Base-by-base conservation (phyloP, 169 alveolate genomes). In the Plasmodium vinckei region DNA sequence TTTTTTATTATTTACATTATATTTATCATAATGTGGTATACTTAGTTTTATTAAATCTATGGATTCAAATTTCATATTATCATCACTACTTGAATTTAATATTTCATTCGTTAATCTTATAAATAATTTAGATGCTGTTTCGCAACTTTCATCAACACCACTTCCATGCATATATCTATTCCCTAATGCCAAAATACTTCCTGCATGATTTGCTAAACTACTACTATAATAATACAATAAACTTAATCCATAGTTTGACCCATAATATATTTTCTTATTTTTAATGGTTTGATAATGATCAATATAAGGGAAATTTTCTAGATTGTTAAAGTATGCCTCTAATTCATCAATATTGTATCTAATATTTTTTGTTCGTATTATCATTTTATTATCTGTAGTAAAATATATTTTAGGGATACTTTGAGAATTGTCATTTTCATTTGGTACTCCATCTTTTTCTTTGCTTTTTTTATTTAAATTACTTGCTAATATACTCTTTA, bases 151-250 rank as follows among this genome's bases (percentile, higher is more conserved):
- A 25, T 79, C 82, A 13, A 79, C 89, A 0, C 89, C 89, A 79
- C 47, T 65, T 9, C 89, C 89, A 65, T 79, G 47, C 89, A 79
- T 79, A 27, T 79, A 65, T 79, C 72, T 49, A 25, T 64, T 44
- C 17, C 89, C 89, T 39, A 79, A 10, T n/a, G 89, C 46, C 39
- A 79, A 65, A 7, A 39, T 65, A 33, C 89, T 54, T 6, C 82
- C 89, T 53, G 89, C 69, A 53, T 79, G 89, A 25, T 79, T 79
- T n/a, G 72, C 89, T 57, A 79, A 39, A 53, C 79, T 79, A 53
- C 89, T 79, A 79, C 89, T 79, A 69, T 79, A 79, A 25, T 17
- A 53, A 46, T 79, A 79, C 54, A 79, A 53, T 57, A 79, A 79
- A 33, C 89, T 79, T 46, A 79, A 53, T 17, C 33, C 42, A 79